A percentile compares a stretch with the other conserved stretches of the same genome.
Evolutionary conservation across 257 asterid genomes (phyloP).

Genomic region (Pogostemon cablin): DNA sequence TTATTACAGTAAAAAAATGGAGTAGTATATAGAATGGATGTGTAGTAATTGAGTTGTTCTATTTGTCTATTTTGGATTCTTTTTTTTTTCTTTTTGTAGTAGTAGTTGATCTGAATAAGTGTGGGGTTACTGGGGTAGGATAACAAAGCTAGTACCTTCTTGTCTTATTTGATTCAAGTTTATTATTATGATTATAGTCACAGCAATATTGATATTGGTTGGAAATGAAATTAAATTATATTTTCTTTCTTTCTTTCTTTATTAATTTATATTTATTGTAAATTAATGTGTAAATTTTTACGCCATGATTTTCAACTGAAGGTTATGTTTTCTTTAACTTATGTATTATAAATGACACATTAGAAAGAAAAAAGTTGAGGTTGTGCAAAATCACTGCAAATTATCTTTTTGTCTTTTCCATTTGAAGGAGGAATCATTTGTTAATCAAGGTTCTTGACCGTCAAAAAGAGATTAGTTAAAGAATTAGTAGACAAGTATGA

Average conservation of each 20-base stretch:
- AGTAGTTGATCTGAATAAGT: conserved; percentile 15
- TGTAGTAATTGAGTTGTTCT: not conserved
- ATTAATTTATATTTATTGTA: too few species aligned
- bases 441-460: conserved; percentile 38
- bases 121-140: not conserved
- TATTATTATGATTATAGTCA: not conserved
- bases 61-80: conserved; percentile 22
- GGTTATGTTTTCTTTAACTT: too few species aligned
- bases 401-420: conserved; percentile 36
- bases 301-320: too few species aligned
- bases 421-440: conserved; percentile 36
- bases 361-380: not conserved
- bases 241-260: too few species aligned
- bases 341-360: not conserved
- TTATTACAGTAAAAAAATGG: not conserved
- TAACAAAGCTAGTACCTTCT: not conserved
- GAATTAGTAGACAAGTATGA: too few species aligned
- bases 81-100: not conserved
- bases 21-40: not conserved
- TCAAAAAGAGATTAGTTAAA: conserved; percentile 26
- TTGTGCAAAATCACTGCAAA: not conserved
- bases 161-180: conserved; percentile 1
- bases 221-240: too few species aligned
- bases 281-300: too few species aligned
- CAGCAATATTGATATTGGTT: too few species aligned